These are phyloP conservation scores for Veloboletus limbatus DNA, from an alignment of 1,284 basidiomycete species.

Conservation along the genomic window DNA sequence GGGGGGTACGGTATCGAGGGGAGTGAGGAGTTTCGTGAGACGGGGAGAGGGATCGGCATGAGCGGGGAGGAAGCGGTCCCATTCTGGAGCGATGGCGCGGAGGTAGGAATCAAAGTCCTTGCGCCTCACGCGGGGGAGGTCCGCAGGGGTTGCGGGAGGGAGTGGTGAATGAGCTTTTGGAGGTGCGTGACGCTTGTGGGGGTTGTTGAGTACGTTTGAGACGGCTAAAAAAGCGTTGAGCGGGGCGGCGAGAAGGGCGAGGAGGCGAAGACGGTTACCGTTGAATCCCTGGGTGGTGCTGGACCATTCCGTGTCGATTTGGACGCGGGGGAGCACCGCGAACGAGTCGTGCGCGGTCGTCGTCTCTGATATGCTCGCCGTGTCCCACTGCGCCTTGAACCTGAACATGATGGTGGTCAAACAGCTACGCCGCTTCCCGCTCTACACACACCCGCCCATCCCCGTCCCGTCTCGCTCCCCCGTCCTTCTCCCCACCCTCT, in stretches of 20 bases:
- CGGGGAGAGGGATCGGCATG: slow-evolving; percentile 40
- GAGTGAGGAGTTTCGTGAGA: slow-evolving; percentile 49
- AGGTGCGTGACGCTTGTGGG: slow-evolving; percentile 79
- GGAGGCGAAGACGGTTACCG: slow-evolving; percentile 44
- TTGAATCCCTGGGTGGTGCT: slow-evolving; percentile 77
- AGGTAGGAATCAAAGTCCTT: slow-evolving; percentile 87
- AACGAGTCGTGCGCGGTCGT: slow-evolving; percentile 54
- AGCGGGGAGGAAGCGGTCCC: slow-evolving; percentile 66
- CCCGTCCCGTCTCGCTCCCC: slow-evolving; percentile 25
- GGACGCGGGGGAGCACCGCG: slow-evolving; percentile 40
- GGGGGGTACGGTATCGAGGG: slow-evolving; percentile 75
- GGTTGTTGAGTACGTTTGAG: slow-evolving; percentile 80
- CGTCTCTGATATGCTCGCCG: slow-evolving; percentile 64
- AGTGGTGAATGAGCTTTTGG: slow-evolving; percentile 81
- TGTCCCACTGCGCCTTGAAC: slow-evolving; percentile 60
- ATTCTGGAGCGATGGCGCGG: slow-evolving; percentile 69
- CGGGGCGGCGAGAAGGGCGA: slow-evolving; percentile 1
- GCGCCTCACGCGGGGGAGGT: slow-evolving; percentile 74
- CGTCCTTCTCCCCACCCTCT: slow-evolving; percentile 51
- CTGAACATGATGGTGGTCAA: slow-evolving; percentile 38
- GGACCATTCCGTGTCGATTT: slow-evolving; percentile 60
- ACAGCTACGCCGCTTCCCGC: slow-evolving; percentile 40
- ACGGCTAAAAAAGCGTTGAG: slow-evolving; percentile 47
- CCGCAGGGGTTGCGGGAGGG: slow-evolving; percentile 67
- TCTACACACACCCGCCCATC: slow-evolving; percentile 44